Evolutionary conservation across 805 yeast species (phyloP), one percentile per base, ranked within the genome.

Genomic region (Ogataea zsoltii): DNA sequence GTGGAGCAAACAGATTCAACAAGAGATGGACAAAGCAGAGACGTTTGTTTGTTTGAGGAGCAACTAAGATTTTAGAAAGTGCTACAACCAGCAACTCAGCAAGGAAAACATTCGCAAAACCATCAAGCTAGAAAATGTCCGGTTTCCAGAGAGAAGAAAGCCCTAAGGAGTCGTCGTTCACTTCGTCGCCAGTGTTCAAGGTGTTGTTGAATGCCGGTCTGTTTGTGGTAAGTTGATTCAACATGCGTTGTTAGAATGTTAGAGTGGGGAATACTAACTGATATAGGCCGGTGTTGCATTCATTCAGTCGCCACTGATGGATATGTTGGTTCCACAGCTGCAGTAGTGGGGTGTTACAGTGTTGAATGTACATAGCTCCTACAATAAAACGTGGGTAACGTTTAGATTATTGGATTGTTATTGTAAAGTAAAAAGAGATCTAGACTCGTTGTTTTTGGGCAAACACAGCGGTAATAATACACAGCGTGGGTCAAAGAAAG

Each of bases 221-320:
- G 50, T 86, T 87, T 60, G 78, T 77, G 46, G 73, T 68, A 62
- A 44, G 67, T 62, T 29, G 33, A 13, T 14, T 31, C 10, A 13
- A 25, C 26, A 16, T 3, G 25, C 16, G 21, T 21, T 21, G 25
- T 21, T 21, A 21, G 7, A 21, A n/a, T n/a, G n/a, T n/a, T n/a
- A n/a, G n/a, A n/a, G n/a, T n/a, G n/a, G 12, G 6, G 23, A 4
- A 14, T 47, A 50, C 56, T 51, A 48, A 53, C 18, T 10, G 2
- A n/a, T 7, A 17, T 45, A 68, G 71, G 80, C 85, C 38, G 94
- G 94, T 63, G 86, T 85, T 55, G 80, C 81, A 18, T 79, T 86
- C 65, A 79, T 87, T 56, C 88, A 83, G 70, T 83, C 90, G 38
- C 85, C 91, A 55, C 68, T 84, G 59, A 83, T 84, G 88, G 92